These are phyloP conservation scores for Globisporangium uncinulatum DNA, from an alignment of 352 stramenopile genomes.

Conservation along the genomic window DNA sequence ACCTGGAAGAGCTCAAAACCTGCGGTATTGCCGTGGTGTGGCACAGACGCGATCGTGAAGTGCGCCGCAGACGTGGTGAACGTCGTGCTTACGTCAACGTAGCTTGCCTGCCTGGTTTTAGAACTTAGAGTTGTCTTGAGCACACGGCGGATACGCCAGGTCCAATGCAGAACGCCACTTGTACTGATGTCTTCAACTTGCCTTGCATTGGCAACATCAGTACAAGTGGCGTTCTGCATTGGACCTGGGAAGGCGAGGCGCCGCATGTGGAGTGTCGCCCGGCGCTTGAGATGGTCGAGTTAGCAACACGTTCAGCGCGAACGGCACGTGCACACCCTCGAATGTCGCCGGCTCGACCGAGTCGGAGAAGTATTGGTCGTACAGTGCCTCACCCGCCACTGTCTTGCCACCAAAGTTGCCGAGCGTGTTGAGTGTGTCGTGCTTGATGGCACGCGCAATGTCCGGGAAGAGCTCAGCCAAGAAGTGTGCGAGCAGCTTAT, in stretches of 20 bases:
- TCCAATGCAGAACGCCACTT: too few species aligned
- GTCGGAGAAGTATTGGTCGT: slow-evolving; percentile 2
- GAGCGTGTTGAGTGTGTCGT: slow-evolving; percentile 5
- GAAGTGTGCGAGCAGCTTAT: slow-evolving; percentile 19
- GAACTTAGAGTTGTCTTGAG: too few species aligned
- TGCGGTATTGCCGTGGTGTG: too few species aligned
- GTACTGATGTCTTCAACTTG: too few species aligned
- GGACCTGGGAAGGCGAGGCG: slow-evolving; percentile 3
- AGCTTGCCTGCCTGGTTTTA: too few species aligned
- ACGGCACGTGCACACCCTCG: neutral
- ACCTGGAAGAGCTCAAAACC: too few species aligned
- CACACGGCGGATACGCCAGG: too few species aligned
- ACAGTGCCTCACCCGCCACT: neutral
- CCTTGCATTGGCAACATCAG: too few species aligned
- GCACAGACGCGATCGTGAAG: too few species aligned
- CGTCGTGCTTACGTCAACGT: neutral
- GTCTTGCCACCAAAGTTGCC: neutral
- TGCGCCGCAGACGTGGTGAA: neutral
- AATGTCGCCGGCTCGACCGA: neutral
- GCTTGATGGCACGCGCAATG: slow-evolving; percentile 7
- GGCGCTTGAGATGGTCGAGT: slow-evolving; percentile 9
- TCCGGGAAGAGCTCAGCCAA: slow-evolving; percentile 17
- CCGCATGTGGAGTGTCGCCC: slow-evolving; percentile 2
- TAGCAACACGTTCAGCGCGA: neutral
- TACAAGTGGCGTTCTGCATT: too few species aligned